phyloP scores from a whole-genome alignment of 2,329 filamentous ascomycete species.

The Cladosporium sp. region DNA sequence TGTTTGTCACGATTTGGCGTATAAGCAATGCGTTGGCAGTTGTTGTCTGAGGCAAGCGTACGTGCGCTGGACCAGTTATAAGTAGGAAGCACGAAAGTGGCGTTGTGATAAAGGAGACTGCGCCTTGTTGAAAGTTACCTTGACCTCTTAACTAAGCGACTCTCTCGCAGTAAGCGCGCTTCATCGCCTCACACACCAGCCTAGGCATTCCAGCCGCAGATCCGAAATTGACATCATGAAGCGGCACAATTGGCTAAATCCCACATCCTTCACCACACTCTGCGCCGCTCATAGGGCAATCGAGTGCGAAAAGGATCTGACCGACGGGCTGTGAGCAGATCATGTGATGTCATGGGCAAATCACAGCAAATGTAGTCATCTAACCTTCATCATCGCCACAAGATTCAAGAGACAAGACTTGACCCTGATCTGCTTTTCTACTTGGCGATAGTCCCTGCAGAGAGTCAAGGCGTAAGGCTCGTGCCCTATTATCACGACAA shows the following conservation, averaged over 20 bases:
- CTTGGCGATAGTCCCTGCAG: neutral
- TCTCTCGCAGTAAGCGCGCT: neutral
- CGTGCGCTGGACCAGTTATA: neutral
- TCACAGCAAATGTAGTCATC: neutral
- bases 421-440: neutral
- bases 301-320: neutral
- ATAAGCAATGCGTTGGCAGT: neutral
- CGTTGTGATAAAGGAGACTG: neutral
- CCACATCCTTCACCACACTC: neutral
- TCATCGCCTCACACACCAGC: neutral
- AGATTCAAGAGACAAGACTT: neutral
- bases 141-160: neutral
- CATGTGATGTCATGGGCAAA: neutral
- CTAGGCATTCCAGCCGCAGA: slow-evolving; percentile 5
- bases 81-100: neutral
- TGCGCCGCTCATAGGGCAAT: neutral
- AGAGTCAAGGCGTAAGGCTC: neutral
- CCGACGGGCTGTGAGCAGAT: neutral
- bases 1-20: neutral
- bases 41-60: neutral
- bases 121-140: neutral
- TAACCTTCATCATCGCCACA: neutral
- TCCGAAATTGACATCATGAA: slow-evolving; percentile 7
- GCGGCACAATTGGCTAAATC: neutral
- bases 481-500: neutral